Evolutionary conservation across 805 yeast genomes (phyloP).

Genomic region (Yamadazyma tumulicola): DNA sequence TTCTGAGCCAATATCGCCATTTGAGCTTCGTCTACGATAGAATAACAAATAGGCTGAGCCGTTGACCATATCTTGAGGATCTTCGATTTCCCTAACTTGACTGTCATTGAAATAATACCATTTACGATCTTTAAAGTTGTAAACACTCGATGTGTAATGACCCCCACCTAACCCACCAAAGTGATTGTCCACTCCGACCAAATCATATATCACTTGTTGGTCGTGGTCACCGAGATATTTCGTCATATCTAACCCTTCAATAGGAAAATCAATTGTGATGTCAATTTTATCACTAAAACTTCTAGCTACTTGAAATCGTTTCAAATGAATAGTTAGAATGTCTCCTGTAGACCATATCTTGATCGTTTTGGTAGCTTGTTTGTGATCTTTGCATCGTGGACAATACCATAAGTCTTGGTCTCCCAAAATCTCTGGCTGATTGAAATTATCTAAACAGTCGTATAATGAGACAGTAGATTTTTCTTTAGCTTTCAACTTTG

Average conservation of each 20-base stretch:
- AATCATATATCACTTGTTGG: conserved; percentile 60
- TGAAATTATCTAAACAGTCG: conserved; percentile 72
- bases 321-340: conserved; percentile 81
- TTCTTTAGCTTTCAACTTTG: conserved; percentile 30
- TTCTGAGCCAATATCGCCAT: conserved; percentile 45
- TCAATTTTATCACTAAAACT: conserved; percentile 88
- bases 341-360: conserved; percentile 95
- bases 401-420: conserved; percentile 94
- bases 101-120: conserved; percentile 95
- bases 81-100: conserved; percentile 53
- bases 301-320: conserved; percentile 81
- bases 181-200: conserved; percentile 92
- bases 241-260: conserved; percentile 71
- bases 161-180: conserved; percentile 97
- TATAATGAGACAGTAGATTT: conserved; percentile 51
- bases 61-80: conserved; percentile 58
- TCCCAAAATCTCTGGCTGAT: conserved; percentile 80
- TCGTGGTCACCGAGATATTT: conserved; percentile 45
- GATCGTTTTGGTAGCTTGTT: conserved; percentile 86
- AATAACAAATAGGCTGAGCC: conserved; percentile 87
- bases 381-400: conserved; percentile 81
- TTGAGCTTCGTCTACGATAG: conserved; percentile 55
- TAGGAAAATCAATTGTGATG: conserved; percentile 82
- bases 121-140: conserved; percentile 66
- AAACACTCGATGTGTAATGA: conserved; percentile 88